phyloP scores from a whole-genome alignment of 192 early-diverging fungal species.

The Thamnidium elegans region DNA sequence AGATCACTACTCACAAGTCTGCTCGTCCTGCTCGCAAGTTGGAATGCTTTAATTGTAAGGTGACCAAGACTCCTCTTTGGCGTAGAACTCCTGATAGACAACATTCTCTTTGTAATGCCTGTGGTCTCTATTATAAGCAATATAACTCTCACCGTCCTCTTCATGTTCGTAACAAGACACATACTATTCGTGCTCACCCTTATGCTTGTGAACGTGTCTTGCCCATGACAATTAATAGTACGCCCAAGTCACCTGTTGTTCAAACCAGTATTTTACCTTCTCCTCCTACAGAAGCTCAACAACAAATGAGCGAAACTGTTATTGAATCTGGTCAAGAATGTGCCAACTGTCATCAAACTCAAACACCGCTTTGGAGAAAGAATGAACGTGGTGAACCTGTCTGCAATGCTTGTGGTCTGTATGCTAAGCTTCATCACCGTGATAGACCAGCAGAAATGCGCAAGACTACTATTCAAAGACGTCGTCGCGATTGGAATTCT shows the following conservation, averaged over 20 bases:
- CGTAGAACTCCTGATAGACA: slow-evolving; percentile 69
- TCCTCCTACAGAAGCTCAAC: background rate
- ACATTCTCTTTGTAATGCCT: slow-evolving; percentile 85
- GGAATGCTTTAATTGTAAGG: slow-evolving; percentile 76
- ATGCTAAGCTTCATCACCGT: slow-evolving; percentile 54
- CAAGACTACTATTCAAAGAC: slow-evolving; percentile 50
- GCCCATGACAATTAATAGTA: background rate
- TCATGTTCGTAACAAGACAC: slow-evolving; percentile 51
- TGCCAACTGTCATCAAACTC: slow-evolving; percentile 72
- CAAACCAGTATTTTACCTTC: slow-evolving; percentile 11
- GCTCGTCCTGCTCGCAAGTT: slow-evolving; percentile 46
- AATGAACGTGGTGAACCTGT: slow-evolving; percentile 69
- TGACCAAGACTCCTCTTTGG: slow-evolving; percentile 77
- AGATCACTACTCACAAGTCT: slow-evolving; percentile 38
- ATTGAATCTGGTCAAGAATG: slow-evolving; percentile 41
- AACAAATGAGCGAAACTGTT: background rate
- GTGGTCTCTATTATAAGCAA: slow-evolving; percentile 67
- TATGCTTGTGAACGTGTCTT: slow-evolving; percentile 19
- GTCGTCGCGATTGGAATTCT: slow-evolving; percentile 41
- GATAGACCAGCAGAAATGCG: slow-evolving; percentile 52
- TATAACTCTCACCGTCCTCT: slow-evolving; percentile 58
- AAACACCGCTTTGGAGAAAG: slow-evolving; percentile 81
- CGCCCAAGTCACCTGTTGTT: slow-evolving; percentile 14
- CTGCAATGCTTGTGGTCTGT: slow-evolving; percentile 79
- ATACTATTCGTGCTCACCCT: slow-evolving; percentile 31